Conservation (phyloP, 2,329 filamentous ascomycete species). For the Cylindrodendrum hubeiense region DNA sequence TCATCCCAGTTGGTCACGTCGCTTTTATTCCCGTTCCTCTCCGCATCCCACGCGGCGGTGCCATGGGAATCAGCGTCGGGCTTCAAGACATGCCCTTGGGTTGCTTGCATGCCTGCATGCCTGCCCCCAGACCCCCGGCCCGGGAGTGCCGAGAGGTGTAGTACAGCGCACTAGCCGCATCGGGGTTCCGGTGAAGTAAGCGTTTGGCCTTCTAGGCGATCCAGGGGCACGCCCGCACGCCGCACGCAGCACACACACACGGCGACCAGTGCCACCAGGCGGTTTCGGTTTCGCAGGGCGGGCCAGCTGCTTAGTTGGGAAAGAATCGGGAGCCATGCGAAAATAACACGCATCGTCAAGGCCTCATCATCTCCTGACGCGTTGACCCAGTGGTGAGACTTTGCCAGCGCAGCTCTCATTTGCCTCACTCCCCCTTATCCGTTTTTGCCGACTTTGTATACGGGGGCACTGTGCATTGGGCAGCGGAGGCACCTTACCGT, state of each 20-base stretch:
- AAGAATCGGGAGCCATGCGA: constrained; percentile 27
- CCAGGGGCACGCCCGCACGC: not conserved
- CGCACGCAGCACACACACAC: not conserved
- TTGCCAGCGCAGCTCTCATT: constrained; percentile 31
- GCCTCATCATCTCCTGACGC: constrained; percentile 42
- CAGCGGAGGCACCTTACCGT: constrained; percentile 44
- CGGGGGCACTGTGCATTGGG: constrained; percentile 42
- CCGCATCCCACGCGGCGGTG: not conserved
- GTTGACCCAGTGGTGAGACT: constrained; percentile 41
- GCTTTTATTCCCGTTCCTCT: not conserved
- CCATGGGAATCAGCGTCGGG: not conserved
- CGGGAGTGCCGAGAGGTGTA: constrained; percentile 29
- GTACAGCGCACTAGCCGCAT: constrained; percentile 24
- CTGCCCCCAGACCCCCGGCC: constrained; percentile 21
- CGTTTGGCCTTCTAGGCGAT: not conserved
- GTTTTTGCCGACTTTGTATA: constrained; percentile 34
- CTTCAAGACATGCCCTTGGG: not conserved
- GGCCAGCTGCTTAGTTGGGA: constrained; percentile 23
- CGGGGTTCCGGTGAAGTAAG: constrained; percentile 23
- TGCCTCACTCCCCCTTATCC: constrained; percentile 37
- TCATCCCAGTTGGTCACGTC: not conserved
- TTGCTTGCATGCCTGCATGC: constrained; percentile 1
- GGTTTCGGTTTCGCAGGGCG: constrained; percentile 18
- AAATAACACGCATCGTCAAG: constrained; percentile 29
- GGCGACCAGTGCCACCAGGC: constrained; percentile 1